A percentile compares a stretch with the other conserved stretches of the same genome.
phyloP scores from a whole-genome alignment of 208 protist genomes.

The Leishmania braziliensis region DNA sequence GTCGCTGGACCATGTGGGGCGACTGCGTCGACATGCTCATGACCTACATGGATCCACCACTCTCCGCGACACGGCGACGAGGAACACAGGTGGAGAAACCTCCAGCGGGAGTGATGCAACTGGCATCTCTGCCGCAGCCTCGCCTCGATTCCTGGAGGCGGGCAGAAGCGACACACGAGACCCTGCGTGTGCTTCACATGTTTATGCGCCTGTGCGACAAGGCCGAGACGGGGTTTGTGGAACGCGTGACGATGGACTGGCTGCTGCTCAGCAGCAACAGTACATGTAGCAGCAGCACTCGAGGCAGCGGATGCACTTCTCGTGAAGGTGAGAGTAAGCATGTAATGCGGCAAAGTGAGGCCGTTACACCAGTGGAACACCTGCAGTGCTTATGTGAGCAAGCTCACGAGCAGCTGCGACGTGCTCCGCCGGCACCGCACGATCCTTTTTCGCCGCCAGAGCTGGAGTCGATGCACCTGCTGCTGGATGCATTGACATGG shows the following conservation, averaged over 20 bases:
- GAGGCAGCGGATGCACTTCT: neutral
- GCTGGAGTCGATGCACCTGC: slow-evolving; percentile 29
- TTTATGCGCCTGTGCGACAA: slow-evolving; percentile 65
- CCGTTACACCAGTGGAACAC: neutral
- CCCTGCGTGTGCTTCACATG: slow-evolving; percentile 37
- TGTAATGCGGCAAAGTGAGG: neutral
- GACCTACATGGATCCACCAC: slow-evolving; percentile 36
- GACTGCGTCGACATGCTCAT: slow-evolving; percentile 51
- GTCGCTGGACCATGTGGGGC: slow-evolving; percentile 64
- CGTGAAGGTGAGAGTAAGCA: neutral
- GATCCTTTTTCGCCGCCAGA: slow-evolving; percentile 7
- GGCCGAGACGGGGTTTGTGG: slow-evolving; percentile 55
- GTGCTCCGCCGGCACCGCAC: neutral
- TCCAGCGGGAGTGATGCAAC: neutral
- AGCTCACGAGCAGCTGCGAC: slow-evolving; percentile 1
- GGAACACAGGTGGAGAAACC: neutral
- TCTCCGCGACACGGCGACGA: slow-evolving; percentile 8
- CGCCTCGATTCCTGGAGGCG: neutral
- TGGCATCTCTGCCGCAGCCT: neutral
- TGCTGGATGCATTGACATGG: slow-evolving; percentile 64
- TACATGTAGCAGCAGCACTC: neutral
- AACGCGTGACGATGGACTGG: slow-evolving; percentile 49
- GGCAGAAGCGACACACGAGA: slow-evolving; percentile 27
- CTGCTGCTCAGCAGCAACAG: slow-evolving; percentile 15
- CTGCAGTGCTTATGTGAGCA: neutral